Conservation (phyloP, 441 rosid species). For the Populus hybrid region DNA sequence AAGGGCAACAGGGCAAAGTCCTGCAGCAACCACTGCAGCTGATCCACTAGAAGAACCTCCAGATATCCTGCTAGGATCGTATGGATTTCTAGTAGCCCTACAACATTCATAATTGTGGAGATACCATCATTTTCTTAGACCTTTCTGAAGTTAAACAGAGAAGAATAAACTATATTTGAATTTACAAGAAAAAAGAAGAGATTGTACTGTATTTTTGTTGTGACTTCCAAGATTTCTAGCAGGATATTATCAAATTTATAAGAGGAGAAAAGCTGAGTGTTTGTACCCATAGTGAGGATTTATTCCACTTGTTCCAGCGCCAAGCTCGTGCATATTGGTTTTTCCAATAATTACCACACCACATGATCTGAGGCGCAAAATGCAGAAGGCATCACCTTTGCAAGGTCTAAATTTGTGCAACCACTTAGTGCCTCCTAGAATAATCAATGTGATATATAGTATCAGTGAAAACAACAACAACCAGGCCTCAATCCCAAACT, state of each 20-base stretch:
- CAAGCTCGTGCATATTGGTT: slow-evolving; percentile 85
- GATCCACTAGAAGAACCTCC: slow-evolving; percentile 88
- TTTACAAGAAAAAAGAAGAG: background rate
- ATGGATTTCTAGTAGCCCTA: slow-evolving; percentile 64
- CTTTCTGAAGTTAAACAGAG: background rate
- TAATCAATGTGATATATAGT: background rate
- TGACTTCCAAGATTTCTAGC: background rate
- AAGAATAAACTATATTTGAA: background rate
- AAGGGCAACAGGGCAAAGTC: slow-evolving; percentile 73
- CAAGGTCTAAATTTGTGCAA: slow-evolving; percentile 55
- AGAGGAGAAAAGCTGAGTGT: background rate
- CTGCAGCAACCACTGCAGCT: slow-evolving; percentile 74
- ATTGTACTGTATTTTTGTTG: background rate
- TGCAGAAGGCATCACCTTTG: slow-evolving; percentile 56
- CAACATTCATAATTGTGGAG: slow-evolving; percentile 5
- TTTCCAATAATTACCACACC: slow-evolving; percentile 76
- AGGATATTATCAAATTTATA: background rate
- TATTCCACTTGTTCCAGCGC: slow-evolving; percentile 78
- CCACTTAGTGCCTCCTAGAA: slow-evolving; percentile 75
- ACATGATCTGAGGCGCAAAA: slow-evolving; percentile 51
- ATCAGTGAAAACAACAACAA: too few relatives aligned
- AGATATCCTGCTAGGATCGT: slow-evolving; percentile 38
- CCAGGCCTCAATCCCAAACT: too few relatives aligned
- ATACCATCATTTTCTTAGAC: background rate
- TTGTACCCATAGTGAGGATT: slow-evolving; percentile 74